A percentile compares a stretch with the other conserved stretches of the same genome.
These are phyloP conservation scores for Boletellus dicymbophilus DNA, from an alignment of 1,284 basidiomycete genomes.

Conservation along the genomic window DNA sequence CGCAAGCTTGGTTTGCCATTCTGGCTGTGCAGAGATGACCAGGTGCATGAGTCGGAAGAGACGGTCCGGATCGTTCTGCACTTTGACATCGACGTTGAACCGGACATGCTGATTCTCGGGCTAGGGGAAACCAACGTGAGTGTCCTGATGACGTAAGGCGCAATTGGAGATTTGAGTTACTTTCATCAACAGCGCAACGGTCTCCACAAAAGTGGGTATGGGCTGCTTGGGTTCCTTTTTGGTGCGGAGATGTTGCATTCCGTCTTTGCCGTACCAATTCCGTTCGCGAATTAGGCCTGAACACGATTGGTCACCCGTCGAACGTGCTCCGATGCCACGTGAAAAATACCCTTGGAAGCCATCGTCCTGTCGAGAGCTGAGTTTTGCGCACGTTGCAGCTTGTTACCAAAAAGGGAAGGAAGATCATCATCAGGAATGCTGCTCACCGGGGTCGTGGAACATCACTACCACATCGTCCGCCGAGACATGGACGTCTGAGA, in stretches of 20 bases:
- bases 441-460: slow-evolving; percentile 91
- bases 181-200: slow-evolving; percentile 80
- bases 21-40: slow-evolving; percentile 67
- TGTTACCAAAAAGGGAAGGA: slow-evolving; percentile 23
- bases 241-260: slow-evolving; percentile 86
- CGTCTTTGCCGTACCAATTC: slow-evolving; percentile 71
- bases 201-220: slow-evolving; percentile 88
- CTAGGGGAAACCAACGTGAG: slow-evolving; percentile 38
- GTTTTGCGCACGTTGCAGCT: slow-evolving; percentile 18
- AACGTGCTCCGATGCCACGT: slow-evolving; percentile 20
- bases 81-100: slow-evolving; percentile 94
- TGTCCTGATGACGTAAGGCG: slow-evolving; percentile 5
- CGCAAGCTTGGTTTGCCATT: slow-evolving; percentile 82
- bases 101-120: slow-evolving; percentile 84
- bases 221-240: slow-evolving; percentile 79
- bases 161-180: slow-evolving; percentile 39
- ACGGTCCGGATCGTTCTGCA: slow-evolving; percentile 87
- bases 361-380: slow-evolving; percentile 70
- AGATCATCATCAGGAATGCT: slow-evolving; percentile 21
- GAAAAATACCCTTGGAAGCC: slow-evolving; percentile 56
- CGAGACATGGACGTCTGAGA: slow-evolving; percentile 94
- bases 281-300: slow-evolving; percentile 69
- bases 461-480: slow-evolving; percentile 88
- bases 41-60: slow-evolving; percentile 87
- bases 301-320: slow-evolving; percentile 17